Evolutionary conservation across 495 filamentous ascomycete genomes (phyloP).

Genomic region (Xylaria castorea): DNA sequence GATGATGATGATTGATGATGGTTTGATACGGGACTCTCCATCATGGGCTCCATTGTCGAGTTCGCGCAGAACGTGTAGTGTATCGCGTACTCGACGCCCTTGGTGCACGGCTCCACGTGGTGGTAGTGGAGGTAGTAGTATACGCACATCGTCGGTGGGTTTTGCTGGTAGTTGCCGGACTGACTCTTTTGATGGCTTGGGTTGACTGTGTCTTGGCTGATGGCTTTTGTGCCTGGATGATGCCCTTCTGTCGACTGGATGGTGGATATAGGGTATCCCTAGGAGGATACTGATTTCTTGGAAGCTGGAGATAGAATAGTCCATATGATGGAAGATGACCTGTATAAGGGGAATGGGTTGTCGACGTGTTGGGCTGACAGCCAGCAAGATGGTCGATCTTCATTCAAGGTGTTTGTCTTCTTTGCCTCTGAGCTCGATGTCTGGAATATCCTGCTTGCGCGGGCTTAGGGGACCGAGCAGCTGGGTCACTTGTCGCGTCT

Average conservation of each 20-base stretch:
- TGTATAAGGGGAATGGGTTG: neutral
- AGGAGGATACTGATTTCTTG: neutral
- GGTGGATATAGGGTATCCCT: neutral
- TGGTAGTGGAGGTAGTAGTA: constrained; percentile 48
- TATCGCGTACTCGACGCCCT: constrained; percentile 47
- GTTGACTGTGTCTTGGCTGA: neutral
- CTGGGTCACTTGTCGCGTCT: neutral
- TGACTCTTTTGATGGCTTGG: neutral
- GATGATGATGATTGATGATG: neutral
- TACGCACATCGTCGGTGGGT: constrained; percentile 36
- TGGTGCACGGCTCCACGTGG: constrained; percentile 47
- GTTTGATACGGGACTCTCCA: neutral
- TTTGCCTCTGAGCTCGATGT: neutral
- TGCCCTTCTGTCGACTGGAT: neutral
- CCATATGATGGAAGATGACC: neutral
- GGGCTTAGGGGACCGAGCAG: neutral
- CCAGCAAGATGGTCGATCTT: neutral
- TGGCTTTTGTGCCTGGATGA: neutral
- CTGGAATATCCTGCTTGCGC: neutral
- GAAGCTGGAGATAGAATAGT: neutral
- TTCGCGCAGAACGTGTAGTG: constrained; percentile 50
- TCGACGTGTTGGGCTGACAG: neutral
- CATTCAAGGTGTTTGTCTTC: neutral
- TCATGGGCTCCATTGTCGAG: constrained; percentile 27
- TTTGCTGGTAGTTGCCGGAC: neutral